Base-by-base conservation (phyloP, 345 rosid genomes). In the Hibiscus trionum region DNA sequence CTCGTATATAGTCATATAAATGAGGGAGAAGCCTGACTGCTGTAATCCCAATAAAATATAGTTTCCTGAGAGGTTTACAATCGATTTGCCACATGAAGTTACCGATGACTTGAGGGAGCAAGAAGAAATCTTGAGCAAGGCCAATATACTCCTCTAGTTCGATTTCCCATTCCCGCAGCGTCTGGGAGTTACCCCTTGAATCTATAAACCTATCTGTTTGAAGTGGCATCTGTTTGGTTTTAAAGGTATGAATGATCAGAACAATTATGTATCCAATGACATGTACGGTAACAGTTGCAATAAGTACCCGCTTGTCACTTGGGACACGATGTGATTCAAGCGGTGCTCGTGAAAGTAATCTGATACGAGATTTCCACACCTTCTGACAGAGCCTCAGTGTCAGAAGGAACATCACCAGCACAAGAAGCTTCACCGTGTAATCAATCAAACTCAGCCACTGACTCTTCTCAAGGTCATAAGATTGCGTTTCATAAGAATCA, bases 71-170 rank as follows among this genome's bases (percentile, higher is more conserved):
- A 11, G 98, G 91, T 81, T 81, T 80, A 58, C 52, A 78, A 66
- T 91, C 86, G 2, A 86, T 81, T 74, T 88, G 91, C 98, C 98
- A 93, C 14, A 88, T 29, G 17, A 87, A 63, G 73, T 91, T 89
- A 52, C 88, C 92, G 26, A 91, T 84, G 21, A 93, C 87, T 78
- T 93, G 98, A 67, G 98, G 98, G 3, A 93, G 90, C 81, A 93
- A 85, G 86, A 88, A 93, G 68, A 91, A 85, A 72, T 93, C 98
- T 77, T 93, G 98, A 72, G 81, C 84, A 49, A 93, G 90, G 78
- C 98, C 98, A 11, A 86, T 75, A 69, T 91, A 91, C 83, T 93
- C 98, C 82, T 86, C 88, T 26, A 92, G 84, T 77, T 91, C 82
- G 12, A 85, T 85, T 77, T 81, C 83, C 97, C 97, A 93, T 70